Evolutionary conservation across 352 stramenopile genomes (phyloP), one percentile per base, ranked within the genome.

Genomic region (Thraustotheca clavata): DNA sequence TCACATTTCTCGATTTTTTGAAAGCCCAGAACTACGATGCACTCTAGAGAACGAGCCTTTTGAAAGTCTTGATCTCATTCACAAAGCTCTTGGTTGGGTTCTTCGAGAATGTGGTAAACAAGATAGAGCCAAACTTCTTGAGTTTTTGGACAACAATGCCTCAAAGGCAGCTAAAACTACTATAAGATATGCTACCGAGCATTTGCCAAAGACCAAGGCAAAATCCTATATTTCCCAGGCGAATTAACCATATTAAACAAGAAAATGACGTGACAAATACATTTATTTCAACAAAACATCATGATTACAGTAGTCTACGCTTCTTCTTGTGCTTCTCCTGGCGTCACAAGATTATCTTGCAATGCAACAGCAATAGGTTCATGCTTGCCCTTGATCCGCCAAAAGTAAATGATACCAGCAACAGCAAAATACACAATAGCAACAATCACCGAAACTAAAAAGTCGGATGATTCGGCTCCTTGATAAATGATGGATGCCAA

Each of bases 401-500:
- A 54, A 41, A 83, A 67, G 62, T 76, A 88, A 63, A 81, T 85
- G 9, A 74, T 63, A 0, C 67, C 74, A 18, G 73, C 79, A n/a
- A 79, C 43, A 20, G 40, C 60, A 52, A 88, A 88, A 69, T 86
- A 84, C 20, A 83, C 11, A 32, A 74, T 65, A 29, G 72, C 77
- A n/a, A 74, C 75, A 26, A 88, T 70, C 16, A 87, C 76, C 1
- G 77, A 86, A 33, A 77, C 77, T 16, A 84, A 52, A 47, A 88
- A 86, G 41, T 88, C 79, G 32, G 74, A 76, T 38, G 71, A 80
- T 14, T 73, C 73, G 16, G 65, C 66, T 4, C 77, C 79, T 47
- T 76, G 84, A 62, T 88, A 85, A 55, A 87, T 79, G 59, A 88
- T 88, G 24, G 79, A 84, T 27, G 83, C 72, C 48, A 88, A 73